phyloP scores from a whole-genome alignment of 176 grass and related monocot species.

The Bonia amplexicaulis region DNA sequence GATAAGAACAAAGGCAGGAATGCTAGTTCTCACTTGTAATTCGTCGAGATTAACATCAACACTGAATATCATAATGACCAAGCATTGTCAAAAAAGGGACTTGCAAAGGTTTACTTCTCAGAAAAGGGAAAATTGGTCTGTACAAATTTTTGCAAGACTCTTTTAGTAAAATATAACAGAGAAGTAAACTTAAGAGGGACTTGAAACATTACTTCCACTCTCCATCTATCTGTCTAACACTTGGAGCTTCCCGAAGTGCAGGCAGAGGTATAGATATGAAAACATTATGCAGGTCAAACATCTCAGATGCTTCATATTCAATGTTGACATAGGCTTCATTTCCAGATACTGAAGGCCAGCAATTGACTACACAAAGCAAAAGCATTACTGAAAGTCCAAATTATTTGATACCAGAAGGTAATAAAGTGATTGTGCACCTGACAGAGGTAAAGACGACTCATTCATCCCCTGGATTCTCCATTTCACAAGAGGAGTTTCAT shows the following conservation, averaged over 20 bases:
- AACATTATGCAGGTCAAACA: constrained; percentile 83
- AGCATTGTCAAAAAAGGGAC: background rate
- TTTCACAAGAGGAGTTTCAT: constrained; percentile 82
- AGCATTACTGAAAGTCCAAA: constrained; percentile 11
- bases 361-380: constrained; percentile 53
- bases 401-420: constrained; percentile 10
- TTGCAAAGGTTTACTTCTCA: background rate
- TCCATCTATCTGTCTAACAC: constrained; percentile 80
- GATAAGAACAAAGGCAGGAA: background rate
- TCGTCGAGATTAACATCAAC: background rate
- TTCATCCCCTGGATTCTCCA: constrained; percentile 92
- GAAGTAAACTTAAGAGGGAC: constrained; percentile 22
- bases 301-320: constrained; percentile 79
- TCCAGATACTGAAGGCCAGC: constrained; percentile 79
- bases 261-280: constrained; percentile 75
- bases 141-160: background rate
- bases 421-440: constrained; percentile 41
- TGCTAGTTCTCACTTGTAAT: background rate
- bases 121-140: background rate
- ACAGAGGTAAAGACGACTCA: constrained; percentile 62
- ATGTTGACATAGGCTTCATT: constrained; percentile 82
- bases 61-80: background rate
- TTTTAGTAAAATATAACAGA: background rate
- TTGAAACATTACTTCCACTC: constrained; percentile 81
- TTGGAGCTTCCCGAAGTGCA: constrained; percentile 59